These are phyloP conservation scores for Aechmea fasciata DNA, from an alignment of 176 grass and related monocot species.

Conservation along the genomic window DNA sequence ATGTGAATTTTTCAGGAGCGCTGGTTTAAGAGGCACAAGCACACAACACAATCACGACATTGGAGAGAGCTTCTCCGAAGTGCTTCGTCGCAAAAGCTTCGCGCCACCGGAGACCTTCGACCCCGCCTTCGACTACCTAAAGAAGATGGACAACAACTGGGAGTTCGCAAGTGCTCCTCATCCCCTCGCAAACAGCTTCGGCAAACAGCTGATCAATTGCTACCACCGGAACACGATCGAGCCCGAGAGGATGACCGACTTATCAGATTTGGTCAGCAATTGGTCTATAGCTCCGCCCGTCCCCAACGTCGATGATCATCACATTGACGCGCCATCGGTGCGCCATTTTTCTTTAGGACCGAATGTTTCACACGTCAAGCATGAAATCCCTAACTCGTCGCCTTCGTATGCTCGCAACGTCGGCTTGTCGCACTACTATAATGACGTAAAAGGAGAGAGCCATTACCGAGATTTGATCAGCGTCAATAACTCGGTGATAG, in stretches of 20 bases:
- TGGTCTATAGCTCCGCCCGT: constrained; percentile 79
- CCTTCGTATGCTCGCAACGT: constrained; percentile 17
- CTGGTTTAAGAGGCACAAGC: constrained; percentile 31
- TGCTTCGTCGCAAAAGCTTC: constrained; percentile 55
- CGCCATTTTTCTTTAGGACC: constrained; percentile 13
- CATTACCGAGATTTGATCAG: constrained; percentile 28
- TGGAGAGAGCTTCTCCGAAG: constrained; percentile 62
- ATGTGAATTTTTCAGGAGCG: constrained; percentile 28
- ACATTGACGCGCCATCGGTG: constrained; percentile 26
- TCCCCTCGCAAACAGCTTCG: constrained; percentile 19
- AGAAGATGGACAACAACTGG: constrained; percentile 57
- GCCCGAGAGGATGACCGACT: constrained; percentile 43
- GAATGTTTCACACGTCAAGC: constrained; percentile 35
- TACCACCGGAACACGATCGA: constrained; percentile 14
- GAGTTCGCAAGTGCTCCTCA: constrained; percentile 29
- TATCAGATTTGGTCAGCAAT: constrained; percentile 68
- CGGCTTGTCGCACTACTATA: background rate
- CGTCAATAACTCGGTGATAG: constrained; percentile 43
- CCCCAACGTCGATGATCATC: constrained; percentile 32
- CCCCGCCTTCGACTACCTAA: constrained; percentile 77
- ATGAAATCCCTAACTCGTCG: constrained; percentile 25
- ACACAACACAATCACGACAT: constrained; percentile 43
- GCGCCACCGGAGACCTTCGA: constrained; percentile 45
- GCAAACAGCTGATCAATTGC: constrained; percentile 35
- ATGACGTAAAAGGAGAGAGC: constrained; percentile 5